phyloP scores from a whole-genome alignment of 2,329 filamentous ascomycete species.

The Aspergillus oerlinghausenensis region DNA sequence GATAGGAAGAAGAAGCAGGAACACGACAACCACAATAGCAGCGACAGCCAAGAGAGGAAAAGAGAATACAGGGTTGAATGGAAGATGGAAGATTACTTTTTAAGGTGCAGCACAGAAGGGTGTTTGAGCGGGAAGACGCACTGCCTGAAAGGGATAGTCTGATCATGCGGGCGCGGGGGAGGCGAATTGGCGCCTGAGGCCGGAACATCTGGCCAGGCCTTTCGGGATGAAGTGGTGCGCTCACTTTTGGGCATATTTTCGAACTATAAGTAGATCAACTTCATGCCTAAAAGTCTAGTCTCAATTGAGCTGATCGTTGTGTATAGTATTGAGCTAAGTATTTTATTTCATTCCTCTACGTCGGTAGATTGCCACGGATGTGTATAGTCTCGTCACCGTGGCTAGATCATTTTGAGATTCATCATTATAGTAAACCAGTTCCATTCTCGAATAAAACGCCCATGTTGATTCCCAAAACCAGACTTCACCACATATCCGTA shows the following conservation, averaged over 20 bases:
- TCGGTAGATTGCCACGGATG: neutral
- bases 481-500: neutral
- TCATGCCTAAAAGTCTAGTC: neutral
- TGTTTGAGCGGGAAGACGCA: constrained; percentile 18
- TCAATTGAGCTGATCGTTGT: neutral
- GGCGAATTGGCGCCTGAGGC: constrained; percentile 23
- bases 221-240: neutral
- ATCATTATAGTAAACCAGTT: neutral
- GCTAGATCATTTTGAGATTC: neutral
- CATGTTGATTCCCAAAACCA: neutral
- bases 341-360: neutral
- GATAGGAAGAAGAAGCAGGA: constrained; percentile 23
- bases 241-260: neutral
- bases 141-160: constrained; percentile 19
- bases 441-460: constrained; percentile 8
- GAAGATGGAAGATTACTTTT: constrained; percentile 4
- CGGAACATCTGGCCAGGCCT: constrained; percentile 4
- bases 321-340: neutral
- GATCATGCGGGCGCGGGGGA: constrained; percentile 40
- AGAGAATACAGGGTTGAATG: constrained; percentile 1
- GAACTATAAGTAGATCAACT: neutral
- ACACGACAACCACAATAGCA: constrained; percentile 3
- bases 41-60: constrained; percentile 4
- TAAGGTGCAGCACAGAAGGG: constrained; percentile 4
- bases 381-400: constrained; percentile 6